Conservation (phyloP, 495 filamentous ascomycete genomes). For the Aspergillus diversus region DNA sequence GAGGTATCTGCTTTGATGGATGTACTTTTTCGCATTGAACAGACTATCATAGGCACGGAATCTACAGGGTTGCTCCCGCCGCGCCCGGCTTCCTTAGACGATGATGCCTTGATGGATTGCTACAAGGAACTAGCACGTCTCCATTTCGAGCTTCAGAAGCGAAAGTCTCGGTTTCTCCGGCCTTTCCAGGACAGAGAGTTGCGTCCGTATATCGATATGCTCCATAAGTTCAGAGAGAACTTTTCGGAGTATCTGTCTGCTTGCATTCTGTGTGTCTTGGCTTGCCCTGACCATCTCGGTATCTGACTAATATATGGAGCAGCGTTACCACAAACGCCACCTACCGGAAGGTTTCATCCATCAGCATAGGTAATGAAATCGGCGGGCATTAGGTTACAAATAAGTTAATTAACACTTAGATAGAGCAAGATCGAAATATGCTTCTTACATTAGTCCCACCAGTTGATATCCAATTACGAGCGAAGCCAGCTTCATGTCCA, state of each 20-base stretch:
- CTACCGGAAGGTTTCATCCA: too few relatives aligned
- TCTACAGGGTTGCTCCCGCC: slow-evolving; percentile 13
- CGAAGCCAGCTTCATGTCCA: too few relatives aligned
- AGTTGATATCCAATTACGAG: too few relatives aligned
- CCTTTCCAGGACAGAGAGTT: slow-evolving; percentile 20
- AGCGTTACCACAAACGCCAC: too few relatives aligned
- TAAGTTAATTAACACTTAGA: too few relatives aligned
- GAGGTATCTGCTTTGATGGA: slow-evolving; percentile 23
- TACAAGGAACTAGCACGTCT: slow-evolving; percentile 18
- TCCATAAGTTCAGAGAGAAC: slow-evolving; percentile 4
- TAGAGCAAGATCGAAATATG: too few relatives aligned
- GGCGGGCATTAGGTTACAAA: too few relatives aligned
- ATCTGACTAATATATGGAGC: too few relatives aligned
- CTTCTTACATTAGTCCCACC: too few relatives aligned
- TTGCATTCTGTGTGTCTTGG: neutral
- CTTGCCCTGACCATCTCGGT: too few relatives aligned
- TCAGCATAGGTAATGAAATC: too few relatives aligned
- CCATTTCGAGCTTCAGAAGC: slow-evolving; percentile 18
- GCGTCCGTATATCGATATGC: slow-evolving; percentile 11
- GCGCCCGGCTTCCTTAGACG: slow-evolving; percentile 13
- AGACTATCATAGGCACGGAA: slow-evolving; percentile 14
- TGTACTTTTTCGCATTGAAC: slow-evolving; percentile 20
- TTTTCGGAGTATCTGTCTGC: slow-evolving; percentile 17
- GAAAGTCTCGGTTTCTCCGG: slow-evolving; percentile 12
- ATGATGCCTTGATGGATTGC: slow-evolving; percentile 17